Conservation (phyloP, 371 early-diverging fungal genomes). For the Entomophthora muscae region DNA sequence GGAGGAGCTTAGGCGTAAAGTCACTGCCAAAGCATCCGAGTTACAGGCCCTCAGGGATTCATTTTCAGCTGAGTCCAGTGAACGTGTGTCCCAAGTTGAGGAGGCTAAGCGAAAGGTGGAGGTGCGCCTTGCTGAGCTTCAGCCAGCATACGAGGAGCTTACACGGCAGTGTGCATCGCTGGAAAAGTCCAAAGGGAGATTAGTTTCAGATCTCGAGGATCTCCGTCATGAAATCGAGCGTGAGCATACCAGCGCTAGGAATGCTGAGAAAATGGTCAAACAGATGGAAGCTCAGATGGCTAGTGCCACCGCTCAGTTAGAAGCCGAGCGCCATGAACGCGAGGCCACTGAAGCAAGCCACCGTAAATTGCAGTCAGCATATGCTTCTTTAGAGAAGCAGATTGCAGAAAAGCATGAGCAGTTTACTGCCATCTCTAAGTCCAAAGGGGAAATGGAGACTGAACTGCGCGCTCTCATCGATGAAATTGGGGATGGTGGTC, state of each 20-base stretch:
- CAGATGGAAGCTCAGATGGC: conserved; percentile 32
- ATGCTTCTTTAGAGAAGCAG: conserved; percentile 34
- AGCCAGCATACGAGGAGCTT: conserved; percentile 32
- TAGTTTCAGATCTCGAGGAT: conserved; percentile 53
- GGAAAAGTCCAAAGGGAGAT: conserved; percentile 44
- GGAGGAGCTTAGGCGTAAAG: conserved; percentile 30
- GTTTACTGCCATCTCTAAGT: conserved; percentile 26
- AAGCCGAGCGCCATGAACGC: conserved; percentile 45
- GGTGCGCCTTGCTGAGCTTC: conserved; percentile 40
- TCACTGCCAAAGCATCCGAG: conserved; percentile 37
- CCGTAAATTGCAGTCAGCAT: conserved; percentile 31
- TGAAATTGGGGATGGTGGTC: conserved; percentile 61
- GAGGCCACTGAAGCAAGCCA: conserved; percentile 33
- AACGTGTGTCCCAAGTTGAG: conserved; percentile 36
- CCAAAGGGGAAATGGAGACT: conserved; percentile 46
- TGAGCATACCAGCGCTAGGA: conserved; percentile 39
- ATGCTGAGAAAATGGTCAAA: conserved; percentile 36
- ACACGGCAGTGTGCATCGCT: conserved; percentile 24
- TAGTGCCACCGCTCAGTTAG: conserved; percentile 25
- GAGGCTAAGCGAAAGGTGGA: conserved; percentile 35
- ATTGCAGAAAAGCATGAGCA: conserved; percentile 33
- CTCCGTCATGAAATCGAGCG: conserved; percentile 45
- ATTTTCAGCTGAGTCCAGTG: conserved; percentile 32
- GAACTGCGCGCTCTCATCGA: conserved; percentile 52
- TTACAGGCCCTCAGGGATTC: conserved; percentile 45